A percentile compares a stretch with the other conserved stretches of the same genome.
Conservation (phyloP, 2,329 filamentous ascomycete genomes). For the Chaetomiaceae sp. region DNA sequence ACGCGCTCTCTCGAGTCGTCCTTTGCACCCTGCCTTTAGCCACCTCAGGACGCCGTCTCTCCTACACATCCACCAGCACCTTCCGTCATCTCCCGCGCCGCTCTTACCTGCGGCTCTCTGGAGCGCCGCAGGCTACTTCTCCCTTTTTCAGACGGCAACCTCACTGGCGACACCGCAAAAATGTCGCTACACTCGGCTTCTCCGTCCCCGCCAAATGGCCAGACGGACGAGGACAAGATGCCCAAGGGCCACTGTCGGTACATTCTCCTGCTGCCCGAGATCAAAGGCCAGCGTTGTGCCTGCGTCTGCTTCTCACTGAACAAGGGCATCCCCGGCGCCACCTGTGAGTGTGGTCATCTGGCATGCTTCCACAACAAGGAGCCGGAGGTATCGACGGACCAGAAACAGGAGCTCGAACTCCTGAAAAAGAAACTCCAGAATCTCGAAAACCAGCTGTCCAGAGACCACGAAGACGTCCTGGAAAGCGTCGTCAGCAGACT, state of each 20-base stretch:
- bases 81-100: neutral
- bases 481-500: slow-evolving; percentile 41
- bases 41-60: neutral
- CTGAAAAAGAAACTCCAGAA: slow-evolving; percentile 43
- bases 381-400: slow-evolving; percentile 39
- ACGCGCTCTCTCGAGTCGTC: neutral
- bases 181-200: slow-evolving; percentile 30
- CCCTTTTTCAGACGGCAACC: neutral
- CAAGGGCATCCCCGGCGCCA: slow-evolving; percentile 47
- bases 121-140: neutral
- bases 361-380: slow-evolving; percentile 53
- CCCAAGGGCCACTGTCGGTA: slow-evolving; percentile 56
- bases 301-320: slow-evolving; percentile 55
- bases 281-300: slow-evolving; percentile 54
- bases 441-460: slow-evolving; percentile 41
- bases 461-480: slow-evolving; percentile 35
- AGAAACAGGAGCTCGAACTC: slow-evolving; percentile 43
- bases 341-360: slow-evolving; percentile 55
- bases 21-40: neutral
- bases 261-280: slow-evolving; percentile 51
- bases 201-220: slow-evolving; percentile 28
- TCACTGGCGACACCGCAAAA: neutral
- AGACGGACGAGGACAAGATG: slow-evolving; percentile 42
- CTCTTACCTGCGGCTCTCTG: neutral
- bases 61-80: neutral